phyloP scores from a whole-genome alignment of 2,329 filamentous ascomycete species.

The Neodidymelliopsis sp. region DNA sequence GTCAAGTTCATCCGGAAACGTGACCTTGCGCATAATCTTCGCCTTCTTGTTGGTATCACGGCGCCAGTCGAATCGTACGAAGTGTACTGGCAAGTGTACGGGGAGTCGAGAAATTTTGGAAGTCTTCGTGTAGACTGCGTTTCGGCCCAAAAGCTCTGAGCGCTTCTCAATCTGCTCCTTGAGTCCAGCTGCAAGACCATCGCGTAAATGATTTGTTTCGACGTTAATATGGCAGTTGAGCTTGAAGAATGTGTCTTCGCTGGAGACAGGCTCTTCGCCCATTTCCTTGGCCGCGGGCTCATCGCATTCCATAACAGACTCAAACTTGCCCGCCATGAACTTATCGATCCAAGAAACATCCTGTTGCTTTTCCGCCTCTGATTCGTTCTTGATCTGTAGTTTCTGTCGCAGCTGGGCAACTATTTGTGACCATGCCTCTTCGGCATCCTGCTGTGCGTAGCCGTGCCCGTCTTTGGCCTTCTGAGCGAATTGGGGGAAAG shows the following conservation, averaged over 20 bases:
- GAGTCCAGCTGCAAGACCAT: slow-evolving; percentile 83
- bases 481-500: slow-evolving; percentile 94
- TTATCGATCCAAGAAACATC: slow-evolving; percentile 83
- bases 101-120: slow-evolving; percentile 90
- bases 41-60: slow-evolving; percentile 95
- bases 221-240: slow-evolving; percentile 94
- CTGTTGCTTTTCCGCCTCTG: slow-evolving; percentile 42
- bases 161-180: slow-evolving; percentile 91
- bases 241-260: slow-evolving; percentile 83
- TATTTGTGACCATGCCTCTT: slow-evolving; percentile 98
- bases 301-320: slow-evolving; percentile 81
- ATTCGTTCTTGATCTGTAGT: slow-evolving; percentile 68
- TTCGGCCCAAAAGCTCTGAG: slow-evolving; percentile 77
- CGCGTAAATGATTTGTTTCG: slow-evolving; percentile 86
- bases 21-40: slow-evolving; percentile 99
- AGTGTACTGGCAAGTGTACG: slow-evolving; percentile 95
- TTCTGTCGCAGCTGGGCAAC: slow-evolving; percentile 82
- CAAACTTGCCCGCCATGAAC: slow-evolving; percentile 85
- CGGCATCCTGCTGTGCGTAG: slow-evolving; percentile 97
- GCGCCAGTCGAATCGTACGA: slow-evolving; percentile 98
- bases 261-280: slow-evolving; percentile 73
- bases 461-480: slow-evolving; percentile 80
- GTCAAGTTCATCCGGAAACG: slow-evolving; percentile 92
- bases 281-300: slow-evolving; percentile 77
- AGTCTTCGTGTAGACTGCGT: slow-evolving; percentile 86